Percentiles rank a stretch among this genome's conserved stretches.
Conservation (phyloP, 192 early-diverging fungal species). For the Umbelopsis isabellina region DNA sequence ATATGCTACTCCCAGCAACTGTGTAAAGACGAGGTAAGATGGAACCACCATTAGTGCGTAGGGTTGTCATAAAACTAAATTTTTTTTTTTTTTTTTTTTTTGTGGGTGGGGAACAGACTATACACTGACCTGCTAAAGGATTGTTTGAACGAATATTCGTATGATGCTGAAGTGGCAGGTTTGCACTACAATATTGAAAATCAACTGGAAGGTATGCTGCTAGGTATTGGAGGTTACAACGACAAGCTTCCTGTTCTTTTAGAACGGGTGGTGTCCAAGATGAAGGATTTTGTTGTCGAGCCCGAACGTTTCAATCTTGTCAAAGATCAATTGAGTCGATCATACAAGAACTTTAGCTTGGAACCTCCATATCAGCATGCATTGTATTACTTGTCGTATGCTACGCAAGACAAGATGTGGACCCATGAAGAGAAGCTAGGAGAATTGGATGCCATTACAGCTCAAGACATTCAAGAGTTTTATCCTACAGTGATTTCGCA, state of each 20-base stretch:
- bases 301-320: slow-evolving; percentile 77
- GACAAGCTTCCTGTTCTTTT: slow-evolving; percentile 81
- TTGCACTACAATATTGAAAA: slow-evolving; percentile 76
- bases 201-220: slow-evolving; percentile 68
- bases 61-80: neutral
- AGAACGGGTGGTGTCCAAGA: slow-evolving; percentile 67
- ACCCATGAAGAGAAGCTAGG: slow-evolving; percentile 70
- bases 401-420: slow-evolving; percentile 74
- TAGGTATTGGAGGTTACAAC: slow-evolving; percentile 83
- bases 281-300: slow-evolving; percentile 66
- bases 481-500: slow-evolving; percentile 63
- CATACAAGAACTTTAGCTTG: slow-evolving; percentile 67
- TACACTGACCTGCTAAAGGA: slow-evolving; percentile 84
- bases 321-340: slow-evolving; percentile 61
- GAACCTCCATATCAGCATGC: slow-evolving; percentile 73
- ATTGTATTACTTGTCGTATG: slow-evolving; percentile 58
- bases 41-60: neutral
- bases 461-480: slow-evolving; percentile 67
- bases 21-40: slow-evolving; percentile 51
- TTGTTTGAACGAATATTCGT: slow-evolving; percentile 82
- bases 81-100: neutral
- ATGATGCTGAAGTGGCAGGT: slow-evolving; percentile 90
- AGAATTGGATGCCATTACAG: slow-evolving; percentile 62
- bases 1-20: slow-evolving; percentile 74
- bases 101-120: slow-evolving; percentile 41